A percentile compares a stretch with the other conserved stretches of the same genome.
These are phyloP conservation scores for Heritiera littoralis DNA, from an alignment of 345 rosid genomes.

Conservation along the genomic window DNA sequence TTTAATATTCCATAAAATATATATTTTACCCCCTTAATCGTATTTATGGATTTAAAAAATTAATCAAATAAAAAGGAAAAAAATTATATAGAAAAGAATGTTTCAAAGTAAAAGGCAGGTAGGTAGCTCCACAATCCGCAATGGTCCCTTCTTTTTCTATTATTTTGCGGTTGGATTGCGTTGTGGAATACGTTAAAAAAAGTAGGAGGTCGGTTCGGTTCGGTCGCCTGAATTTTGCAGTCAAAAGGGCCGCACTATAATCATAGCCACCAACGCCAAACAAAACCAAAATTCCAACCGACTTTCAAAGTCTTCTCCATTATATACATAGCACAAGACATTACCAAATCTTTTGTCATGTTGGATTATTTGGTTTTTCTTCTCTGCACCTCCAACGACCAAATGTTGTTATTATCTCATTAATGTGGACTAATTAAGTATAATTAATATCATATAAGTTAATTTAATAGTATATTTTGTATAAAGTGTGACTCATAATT, in stretches of 20 bases:
- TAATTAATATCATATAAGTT: no score
- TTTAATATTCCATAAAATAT: no score
- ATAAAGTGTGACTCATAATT: no score
- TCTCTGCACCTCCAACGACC: neutral
- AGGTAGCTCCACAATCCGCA: neutral
- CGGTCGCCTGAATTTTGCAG: neutral
- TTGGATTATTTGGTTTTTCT: neutral
- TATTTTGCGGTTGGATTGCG: neutral
- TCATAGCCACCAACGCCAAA: neutral
- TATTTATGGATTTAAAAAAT: no score
- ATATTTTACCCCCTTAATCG: no score
- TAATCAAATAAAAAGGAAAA: neutral
- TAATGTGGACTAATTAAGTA: no score
- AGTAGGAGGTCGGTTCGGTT: neutral
- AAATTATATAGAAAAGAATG: neutral
- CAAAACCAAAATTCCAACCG: constrained; percentile 15
- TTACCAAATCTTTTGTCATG: constrained; percentile 1
- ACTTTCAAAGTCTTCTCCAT: neutral
- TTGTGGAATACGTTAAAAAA: neutral
- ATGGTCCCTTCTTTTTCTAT: neutral
- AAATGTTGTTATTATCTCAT: no score
- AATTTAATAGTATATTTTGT: no score
- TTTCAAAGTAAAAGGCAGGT: neutral
- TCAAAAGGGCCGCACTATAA: neutral
- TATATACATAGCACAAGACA: neutral